These are phyloP conservation scores for Yamagishiella unicocca DNA, from an alignment of 139 green algal genomes.

Conservation along the genomic window DNA sequence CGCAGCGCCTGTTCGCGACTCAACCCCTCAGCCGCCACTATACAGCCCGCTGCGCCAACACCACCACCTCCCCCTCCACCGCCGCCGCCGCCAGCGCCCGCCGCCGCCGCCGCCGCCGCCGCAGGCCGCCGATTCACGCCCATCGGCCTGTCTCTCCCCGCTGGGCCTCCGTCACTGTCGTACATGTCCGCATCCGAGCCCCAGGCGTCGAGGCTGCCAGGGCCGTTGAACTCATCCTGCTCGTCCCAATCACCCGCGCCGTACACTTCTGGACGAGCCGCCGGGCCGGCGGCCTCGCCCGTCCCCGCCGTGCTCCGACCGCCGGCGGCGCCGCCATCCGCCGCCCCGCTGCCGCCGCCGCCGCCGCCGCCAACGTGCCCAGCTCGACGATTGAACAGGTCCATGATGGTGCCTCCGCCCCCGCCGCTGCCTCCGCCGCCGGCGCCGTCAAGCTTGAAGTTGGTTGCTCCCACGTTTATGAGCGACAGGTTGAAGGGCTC, in stretches of 20 bases:
- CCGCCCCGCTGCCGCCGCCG: neutral
- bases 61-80: neutral
- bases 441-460: conserved; percentile 46
- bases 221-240: no score
- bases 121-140: no score
- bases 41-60: neutral
- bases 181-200: neutral
- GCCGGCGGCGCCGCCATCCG: neutral
- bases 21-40: neutral
- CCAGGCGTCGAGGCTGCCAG: no score
- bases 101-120: no score
- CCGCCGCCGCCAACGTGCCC: neutral
- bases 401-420: neutral
- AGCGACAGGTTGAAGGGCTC: conserved; percentile 79
- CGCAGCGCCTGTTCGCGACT: neutral
- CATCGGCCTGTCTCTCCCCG: no score
- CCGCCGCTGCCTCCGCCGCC: neutral
- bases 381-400: neutral
- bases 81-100: neutral
- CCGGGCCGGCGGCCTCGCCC: neutral
- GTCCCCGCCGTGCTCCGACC: neutral
- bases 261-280: neutral
- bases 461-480: conserved; percentile 77
- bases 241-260: neutral
- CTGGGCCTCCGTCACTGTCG: no score